Evolutionary conservation across 306 rosid species (phyloP).

Genomic region (Arachis hypogaea): DNA sequence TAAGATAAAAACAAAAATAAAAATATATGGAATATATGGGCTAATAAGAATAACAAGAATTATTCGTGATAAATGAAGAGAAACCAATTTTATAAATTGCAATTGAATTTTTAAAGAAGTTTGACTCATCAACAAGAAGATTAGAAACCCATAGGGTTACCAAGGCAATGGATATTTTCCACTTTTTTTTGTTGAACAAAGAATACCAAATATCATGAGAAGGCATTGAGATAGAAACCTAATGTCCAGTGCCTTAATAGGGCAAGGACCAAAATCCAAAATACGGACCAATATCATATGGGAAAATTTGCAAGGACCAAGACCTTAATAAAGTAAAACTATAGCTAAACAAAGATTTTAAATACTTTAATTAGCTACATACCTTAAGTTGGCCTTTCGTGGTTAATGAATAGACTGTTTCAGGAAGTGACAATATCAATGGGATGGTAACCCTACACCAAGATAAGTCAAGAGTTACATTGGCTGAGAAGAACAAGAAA

Average conservation of each 20-base stretch:
- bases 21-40: neutral
- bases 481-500: constrained; percentile 20
- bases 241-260: neutral
- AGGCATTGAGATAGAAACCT: constrained; percentile 17
- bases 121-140: neutral
- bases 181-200: neutral
- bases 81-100: neutral
- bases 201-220: constrained; percentile 9
- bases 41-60: neutral
- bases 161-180: neutral
- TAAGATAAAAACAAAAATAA: neutral
- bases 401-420: constrained; percentile 83
- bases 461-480: constrained; percentile 22
- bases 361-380: constrained; percentile 33
- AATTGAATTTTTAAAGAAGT: neutral
- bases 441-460: constrained; percentile 81
- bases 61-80: neutral
- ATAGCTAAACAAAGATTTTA: constrained; percentile 19
- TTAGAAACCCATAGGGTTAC: neutral
- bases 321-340: neutral
- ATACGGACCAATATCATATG: neutral
- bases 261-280: neutral
- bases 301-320: neutral
- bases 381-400: constrained; percentile 85
- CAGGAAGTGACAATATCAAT: constrained; percentile 81